These are phyloP conservation scores for Phaeolepiota aurea DNA, from an alignment of 768 basidiomycete species.

Conservation along the genomic window DNA sequence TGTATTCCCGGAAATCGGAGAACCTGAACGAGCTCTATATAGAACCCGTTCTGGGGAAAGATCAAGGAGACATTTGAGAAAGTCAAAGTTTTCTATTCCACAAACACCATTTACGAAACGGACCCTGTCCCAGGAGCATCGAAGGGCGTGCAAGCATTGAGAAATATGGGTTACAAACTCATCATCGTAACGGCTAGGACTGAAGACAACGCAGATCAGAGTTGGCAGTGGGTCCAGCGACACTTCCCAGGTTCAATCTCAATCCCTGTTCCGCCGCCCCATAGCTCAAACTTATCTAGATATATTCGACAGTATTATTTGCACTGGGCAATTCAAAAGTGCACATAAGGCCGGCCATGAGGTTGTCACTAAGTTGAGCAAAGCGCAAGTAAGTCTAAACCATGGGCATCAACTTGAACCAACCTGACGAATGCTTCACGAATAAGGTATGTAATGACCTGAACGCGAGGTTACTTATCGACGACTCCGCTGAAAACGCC, in stretches of 20 bases:
- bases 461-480: slow-evolving; percentile 59
- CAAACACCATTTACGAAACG: slow-evolving; percentile 36
- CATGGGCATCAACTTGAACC: neutral
- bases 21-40: neutral
- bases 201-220: slow-evolving; percentile 43
- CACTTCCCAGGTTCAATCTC: slow-evolving; percentile 58
- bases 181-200: slow-evolving; percentile 73
- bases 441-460: slow-evolving; percentile 55
- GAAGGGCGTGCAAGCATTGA: slow-evolving; percentile 47
- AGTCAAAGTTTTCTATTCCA: slow-evolving; percentile 50
- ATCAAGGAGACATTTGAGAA: slow-evolving; percentile 49
- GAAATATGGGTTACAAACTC: slow-evolving; percentile 56
- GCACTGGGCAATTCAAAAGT: slow-evolving; percentile 66
- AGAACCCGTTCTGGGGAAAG: slow-evolving; percentile 58
- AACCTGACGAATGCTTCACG: neutral
- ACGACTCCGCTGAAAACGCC: slow-evolving; percentile 78
- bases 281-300: slow-evolving; percentile 16
- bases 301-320: slow-evolving; percentile 53
- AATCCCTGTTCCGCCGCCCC: no score
- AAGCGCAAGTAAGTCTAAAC: slow-evolving; percentile 48
- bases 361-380: slow-evolving; percentile 50
- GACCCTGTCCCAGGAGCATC: slow-evolving; percentile 52
- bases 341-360: slow-evolving; percentile 34
- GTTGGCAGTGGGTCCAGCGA: slow-evolving; percentile 57
- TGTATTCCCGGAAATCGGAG: no score